phyloP scores from a whole-genome alignment of 2,329 filamentous ascomycete genomes.

The Alternaria sp. region DNA sequence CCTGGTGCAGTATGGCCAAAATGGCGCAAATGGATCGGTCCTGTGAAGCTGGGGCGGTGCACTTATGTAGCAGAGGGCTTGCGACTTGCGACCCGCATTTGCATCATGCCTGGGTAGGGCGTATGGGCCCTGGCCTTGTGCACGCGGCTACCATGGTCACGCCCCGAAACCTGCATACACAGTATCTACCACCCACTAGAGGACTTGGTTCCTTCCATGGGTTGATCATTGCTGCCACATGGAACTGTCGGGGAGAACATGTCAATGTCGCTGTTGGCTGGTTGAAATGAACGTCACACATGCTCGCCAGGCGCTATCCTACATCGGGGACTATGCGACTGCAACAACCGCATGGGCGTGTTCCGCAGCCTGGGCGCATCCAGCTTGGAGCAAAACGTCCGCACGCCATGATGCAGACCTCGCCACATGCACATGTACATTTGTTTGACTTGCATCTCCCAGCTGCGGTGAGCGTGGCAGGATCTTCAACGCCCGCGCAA shows the following conservation, averaged over 20 bases:
- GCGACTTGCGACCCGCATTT: slow-evolving; percentile 44
- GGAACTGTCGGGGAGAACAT: slow-evolving; percentile 11
- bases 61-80: slow-evolving; percentile 40
- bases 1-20: slow-evolving; percentile 21
- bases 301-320: slow-evolving; percentile 24
- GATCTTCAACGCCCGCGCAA: slow-evolving; percentile 26
- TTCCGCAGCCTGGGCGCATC: slow-evolving; percentile 2
- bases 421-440: neutral
- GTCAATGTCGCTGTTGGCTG: slow-evolving; percentile 3
- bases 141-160: slow-evolving; percentile 33
- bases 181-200: slow-evolving; percentile 12
- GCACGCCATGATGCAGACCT: slow-evolving; percentile 1
- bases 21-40: slow-evolving; percentile 29
- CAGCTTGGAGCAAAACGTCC: slow-evolving; percentile 6
- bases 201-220: slow-evolving; percentile 11
- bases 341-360: slow-evolving; percentile 11
- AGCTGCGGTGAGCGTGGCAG: slow-evolving; percentile 18
- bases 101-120: slow-evolving; percentile 36
- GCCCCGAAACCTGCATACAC: slow-evolving; percentile 26
- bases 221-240: slow-evolving; percentile 10
- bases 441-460: neutral
- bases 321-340: slow-evolving; percentile 22
- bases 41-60: slow-evolving; percentile 30
- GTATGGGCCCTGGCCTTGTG: slow-evolving; percentile 37
- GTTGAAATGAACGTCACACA: slow-evolving; percentile 14